Conservation (phyloP, 176 grass and related monocot species). For the Lolium perenne region DNA sequence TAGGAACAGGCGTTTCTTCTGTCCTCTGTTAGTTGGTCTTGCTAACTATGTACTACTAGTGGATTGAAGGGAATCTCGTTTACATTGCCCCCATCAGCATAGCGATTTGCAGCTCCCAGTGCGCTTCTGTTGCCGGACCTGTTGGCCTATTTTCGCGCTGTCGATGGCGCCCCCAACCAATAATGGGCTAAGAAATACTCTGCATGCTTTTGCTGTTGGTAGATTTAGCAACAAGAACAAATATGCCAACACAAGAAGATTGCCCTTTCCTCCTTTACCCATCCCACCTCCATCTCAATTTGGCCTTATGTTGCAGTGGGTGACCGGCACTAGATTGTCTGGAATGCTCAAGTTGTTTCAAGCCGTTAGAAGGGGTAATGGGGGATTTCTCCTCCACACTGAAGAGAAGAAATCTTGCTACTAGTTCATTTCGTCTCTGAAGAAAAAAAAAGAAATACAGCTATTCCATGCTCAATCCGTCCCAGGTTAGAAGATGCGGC, state of each 20-base stretch:
- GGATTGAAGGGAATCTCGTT: no score
- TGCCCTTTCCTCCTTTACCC: not conserved
- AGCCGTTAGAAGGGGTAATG: not conserved
- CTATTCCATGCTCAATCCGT: not conserved
- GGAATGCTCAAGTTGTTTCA: not conserved
- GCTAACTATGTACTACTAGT: no score
- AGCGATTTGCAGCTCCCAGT: no score
- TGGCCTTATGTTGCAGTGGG: not conserved
- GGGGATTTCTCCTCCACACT: not conserved
- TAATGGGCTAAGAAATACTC: no score
- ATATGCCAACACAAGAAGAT: not conserved
- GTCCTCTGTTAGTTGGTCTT: no score
- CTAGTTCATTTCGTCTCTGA: not conserved
- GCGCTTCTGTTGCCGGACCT: not conserved
- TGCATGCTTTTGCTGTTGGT: not conserved
- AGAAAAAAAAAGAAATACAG: not conserved
- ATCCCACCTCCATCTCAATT: not conserved
- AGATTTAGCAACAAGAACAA: slow-evolving; percentile 8
- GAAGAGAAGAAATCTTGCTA: not conserved
- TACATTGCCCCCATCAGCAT: no score
- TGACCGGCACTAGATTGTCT: no score
- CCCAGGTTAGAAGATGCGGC: not conserved
- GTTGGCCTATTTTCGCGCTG: not conserved
- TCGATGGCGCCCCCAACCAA: not conserved
- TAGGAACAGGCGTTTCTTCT: no score